Evolutionary conservation across 139 green algal genomes (phyloP).

Genomic region (Chlorella sp.): DNA sequence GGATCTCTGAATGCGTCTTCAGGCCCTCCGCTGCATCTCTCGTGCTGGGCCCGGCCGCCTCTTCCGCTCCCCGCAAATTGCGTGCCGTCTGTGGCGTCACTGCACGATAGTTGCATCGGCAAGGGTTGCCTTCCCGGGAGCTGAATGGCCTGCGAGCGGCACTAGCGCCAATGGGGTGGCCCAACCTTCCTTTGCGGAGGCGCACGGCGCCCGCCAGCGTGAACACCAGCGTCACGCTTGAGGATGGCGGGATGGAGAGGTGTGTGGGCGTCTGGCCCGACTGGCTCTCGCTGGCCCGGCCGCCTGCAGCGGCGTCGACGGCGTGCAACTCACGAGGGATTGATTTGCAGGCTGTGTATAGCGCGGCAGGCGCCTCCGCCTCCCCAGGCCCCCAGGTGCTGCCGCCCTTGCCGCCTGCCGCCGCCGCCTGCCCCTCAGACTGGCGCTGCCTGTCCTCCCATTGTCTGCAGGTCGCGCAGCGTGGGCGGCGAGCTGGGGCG

Average conservation of each 20-base stretch:
- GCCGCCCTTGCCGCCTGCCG: not conserved
- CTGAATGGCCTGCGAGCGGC: too few species aligned
- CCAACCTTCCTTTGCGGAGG: not conserved
- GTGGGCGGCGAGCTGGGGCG: conserved; percentile 8
- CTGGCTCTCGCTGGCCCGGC: not conserved
- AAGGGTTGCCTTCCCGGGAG: not conserved
- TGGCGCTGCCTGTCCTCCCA: not conserved
- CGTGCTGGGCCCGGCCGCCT: too few species aligned
- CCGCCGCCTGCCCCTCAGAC: not conserved
- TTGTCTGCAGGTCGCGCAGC: not conserved
- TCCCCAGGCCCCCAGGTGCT: not conserved
- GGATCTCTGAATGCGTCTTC: too few species aligned
- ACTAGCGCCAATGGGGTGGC: too few species aligned
- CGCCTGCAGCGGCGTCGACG: not conserved
- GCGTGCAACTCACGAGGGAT: not conserved
- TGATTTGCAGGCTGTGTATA: not conserved
- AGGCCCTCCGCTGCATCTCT: too few species aligned
- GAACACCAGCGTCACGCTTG: not conserved
- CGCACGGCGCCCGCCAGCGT: not conserved
- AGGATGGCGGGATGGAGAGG: not conserved
- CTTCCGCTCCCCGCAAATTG: not conserved
- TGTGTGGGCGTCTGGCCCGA: not conserved
- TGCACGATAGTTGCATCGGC: not conserved
- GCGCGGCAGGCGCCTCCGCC: not conserved
- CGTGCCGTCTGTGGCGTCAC: not conserved